A percentile compares a stretch with the other conserved stretches of the same genome.
Conservation (phyloP, 148 eudicot genomes). For the Rhododendron simsii region DNA sequence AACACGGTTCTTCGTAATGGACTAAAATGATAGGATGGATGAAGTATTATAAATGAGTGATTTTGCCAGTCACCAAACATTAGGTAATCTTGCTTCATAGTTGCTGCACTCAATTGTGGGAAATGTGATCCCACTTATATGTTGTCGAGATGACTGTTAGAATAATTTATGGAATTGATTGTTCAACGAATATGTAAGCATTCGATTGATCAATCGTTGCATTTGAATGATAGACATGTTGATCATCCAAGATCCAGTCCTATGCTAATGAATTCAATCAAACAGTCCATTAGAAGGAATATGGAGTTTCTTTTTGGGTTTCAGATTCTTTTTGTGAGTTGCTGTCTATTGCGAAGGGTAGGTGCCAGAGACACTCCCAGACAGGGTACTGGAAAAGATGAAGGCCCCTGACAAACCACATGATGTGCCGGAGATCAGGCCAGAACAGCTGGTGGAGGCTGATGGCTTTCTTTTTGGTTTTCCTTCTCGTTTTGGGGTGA, state of each 20-base stretch:
- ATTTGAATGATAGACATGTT: not conserved
- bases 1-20: too few species aligned
- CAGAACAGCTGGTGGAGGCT: slow-evolving; percentile 59
- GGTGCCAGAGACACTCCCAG: slow-evolving; percentile 66
- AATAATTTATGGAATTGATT: not conserved
- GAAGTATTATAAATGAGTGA: too few species aligned
- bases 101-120: not conserved
- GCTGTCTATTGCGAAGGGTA: slow-evolving; percentile 5
- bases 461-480: slow-evolving; percentile 73
- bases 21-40: too few species aligned
- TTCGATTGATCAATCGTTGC: not conserved
- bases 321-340: not conserved
- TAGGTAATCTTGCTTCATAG: too few species aligned
- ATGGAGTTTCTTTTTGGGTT: not conserved
- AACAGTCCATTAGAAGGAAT: not conserved
- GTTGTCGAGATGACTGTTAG: not conserved
- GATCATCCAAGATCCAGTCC: not conserved
- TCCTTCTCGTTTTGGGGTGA: slow-evolving; percentile 74
- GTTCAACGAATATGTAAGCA: not conserved
- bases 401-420: slow-evolving; percentile 53
- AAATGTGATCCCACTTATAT: not conserved
- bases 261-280: not conserved
- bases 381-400: slow-evolving; percentile 49
- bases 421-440: slow-evolving; percentile 52
- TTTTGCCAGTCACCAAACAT: too few species aligned